Conservation (phyloP, 768 basidiomycete genomes). For the Solioccasus polychromus region DNA sequence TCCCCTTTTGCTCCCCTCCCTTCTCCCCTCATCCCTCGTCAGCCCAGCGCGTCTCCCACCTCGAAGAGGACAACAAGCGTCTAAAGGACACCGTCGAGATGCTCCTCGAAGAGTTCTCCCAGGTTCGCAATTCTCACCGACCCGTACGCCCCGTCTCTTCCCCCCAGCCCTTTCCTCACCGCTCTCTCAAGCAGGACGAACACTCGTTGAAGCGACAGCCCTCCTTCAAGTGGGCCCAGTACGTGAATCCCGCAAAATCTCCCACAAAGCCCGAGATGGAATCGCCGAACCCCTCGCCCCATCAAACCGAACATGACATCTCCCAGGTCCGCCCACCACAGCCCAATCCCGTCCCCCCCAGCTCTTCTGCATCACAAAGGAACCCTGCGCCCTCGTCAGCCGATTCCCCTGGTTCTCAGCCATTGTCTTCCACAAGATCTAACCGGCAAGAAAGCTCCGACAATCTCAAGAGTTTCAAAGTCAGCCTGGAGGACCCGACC, state of each 20-base stretch:
- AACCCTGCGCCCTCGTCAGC: conserved; percentile 26
- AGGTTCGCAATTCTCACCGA: conserved; percentile 37
- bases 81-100: conserved; percentile 60
- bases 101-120: conserved; percentile 63
- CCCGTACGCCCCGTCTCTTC: conserved; percentile 12
- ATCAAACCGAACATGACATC: conserved; percentile 70
- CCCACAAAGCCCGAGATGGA: conserved; percentile 76
- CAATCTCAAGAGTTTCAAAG: conserved; percentile 93
- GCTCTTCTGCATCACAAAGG: conserved; percentile 32
- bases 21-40: conserved; percentile 5
- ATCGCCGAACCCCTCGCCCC: conserved; percentile 78
- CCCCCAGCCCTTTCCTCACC: conserved; percentile 11
- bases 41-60: conserved; percentile 65
- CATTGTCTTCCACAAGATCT: conserved; percentile 27
- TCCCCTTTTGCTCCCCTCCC: not conserved
- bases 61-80: conserved; percentile 79
- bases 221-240: conserved; percentile 89
- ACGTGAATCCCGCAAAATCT: conserved; percentile 71
- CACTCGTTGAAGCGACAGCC: conserved; percentile 64
- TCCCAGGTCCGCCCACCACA: conserved; percentile 34
- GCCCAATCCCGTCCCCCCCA: conserved; percentile 10
- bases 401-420: conserved; percentile 30
- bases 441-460: conserved; percentile 66
- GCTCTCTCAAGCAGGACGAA: conserved; percentile 26
- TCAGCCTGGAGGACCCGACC: conserved; percentile 95